phyloP scores from a whole-genome alignment of 768 basidiomycete genomes.

The Kwoniella europaea region DNA sequence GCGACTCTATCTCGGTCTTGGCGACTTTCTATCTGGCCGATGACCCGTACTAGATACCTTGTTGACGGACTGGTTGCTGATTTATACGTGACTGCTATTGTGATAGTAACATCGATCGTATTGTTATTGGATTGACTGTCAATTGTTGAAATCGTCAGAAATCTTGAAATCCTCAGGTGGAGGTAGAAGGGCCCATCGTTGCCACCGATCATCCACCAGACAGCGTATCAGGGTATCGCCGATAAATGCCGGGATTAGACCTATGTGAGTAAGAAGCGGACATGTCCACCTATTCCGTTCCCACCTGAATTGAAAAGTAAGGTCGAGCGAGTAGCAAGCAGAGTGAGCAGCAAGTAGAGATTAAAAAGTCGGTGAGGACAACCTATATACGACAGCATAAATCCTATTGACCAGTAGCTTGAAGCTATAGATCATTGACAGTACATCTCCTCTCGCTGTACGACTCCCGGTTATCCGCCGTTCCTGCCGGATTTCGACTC shows the following conservation, averaged over 20 bases:
- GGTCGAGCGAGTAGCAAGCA: neutral
- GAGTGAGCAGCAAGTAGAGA: neutral
- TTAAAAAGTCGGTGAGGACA: neutral
- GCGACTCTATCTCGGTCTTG: too few relatives aligned
- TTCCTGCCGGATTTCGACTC: neutral
- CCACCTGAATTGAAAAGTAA: neutral
- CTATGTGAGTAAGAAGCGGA: neutral
- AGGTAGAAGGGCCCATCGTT: neutral
- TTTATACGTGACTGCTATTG: too few relatives aligned
- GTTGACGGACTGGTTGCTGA: too few relatives aligned
- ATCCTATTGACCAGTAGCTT: neutral
- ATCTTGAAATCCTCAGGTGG: neutral
- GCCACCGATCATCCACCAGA: neutral
- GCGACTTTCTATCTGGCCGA: too few relatives aligned
- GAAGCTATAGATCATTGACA: neutral
- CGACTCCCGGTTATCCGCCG: neutral
- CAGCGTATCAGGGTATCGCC: conserved; percentile 4
- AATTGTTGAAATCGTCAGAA: neutral
- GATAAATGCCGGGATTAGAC: conserved; percentile 14
- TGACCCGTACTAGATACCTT: too few relatives aligned
- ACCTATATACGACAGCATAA: neutral
- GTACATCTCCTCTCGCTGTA: neutral
- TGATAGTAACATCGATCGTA: too few relatives aligned
- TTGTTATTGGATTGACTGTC: too few relatives aligned
- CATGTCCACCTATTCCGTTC: neutral